phyloP scores from a whole-genome alignment of 805 yeast genomes.

The Jamesozyma hellenica region DNA sequence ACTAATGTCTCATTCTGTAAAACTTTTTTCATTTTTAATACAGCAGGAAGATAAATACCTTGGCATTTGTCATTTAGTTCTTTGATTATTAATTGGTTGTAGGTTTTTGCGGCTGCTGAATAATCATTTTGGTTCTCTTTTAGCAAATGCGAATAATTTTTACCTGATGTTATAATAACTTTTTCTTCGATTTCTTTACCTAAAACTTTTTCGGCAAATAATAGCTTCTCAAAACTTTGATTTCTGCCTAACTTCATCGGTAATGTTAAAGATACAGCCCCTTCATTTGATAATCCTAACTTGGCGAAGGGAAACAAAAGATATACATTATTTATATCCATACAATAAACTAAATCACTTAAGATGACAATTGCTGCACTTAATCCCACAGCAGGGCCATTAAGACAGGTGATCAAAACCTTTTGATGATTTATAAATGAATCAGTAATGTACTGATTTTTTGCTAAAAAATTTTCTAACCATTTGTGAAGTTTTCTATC shows the following conservation, averaged over 20 bases:
- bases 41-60: conserved; percentile 33
- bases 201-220: conserved; percentile 54
- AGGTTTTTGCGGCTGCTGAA: conserved; percentile 33
- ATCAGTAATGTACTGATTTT: conserved; percentile 61
- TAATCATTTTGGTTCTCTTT: conserved; percentile 35
- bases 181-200: conserved; percentile 49
- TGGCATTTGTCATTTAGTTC: conserved; percentile 31
- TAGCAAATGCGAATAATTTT: not conserved
- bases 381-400: conserved; percentile 83
- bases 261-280: conserved; percentile 61
- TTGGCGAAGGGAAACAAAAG: conserved; percentile 70
- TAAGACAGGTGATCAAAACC: conserved; percentile 59
- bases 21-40: conserved; percentile 36
- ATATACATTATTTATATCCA: conserved; percentile 38
- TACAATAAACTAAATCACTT: conserved; percentile 67
- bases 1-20: conserved; percentile 25
- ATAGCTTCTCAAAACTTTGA: conserved; percentile 60
- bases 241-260: conserved; percentile 64
- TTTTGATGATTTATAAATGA: conserved; percentile 62
- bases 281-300: conserved; percentile 76
- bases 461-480: conserved; percentile 52
- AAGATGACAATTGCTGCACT: conserved; percentile 63
- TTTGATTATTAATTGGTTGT: conserved; percentile 35
- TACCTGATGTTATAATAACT: not conserved
- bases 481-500: conserved; percentile 31